phyloP scores from a whole-genome alignment of 495 filamentous ascomycete genomes.

The Penicillium canescens region DNA sequence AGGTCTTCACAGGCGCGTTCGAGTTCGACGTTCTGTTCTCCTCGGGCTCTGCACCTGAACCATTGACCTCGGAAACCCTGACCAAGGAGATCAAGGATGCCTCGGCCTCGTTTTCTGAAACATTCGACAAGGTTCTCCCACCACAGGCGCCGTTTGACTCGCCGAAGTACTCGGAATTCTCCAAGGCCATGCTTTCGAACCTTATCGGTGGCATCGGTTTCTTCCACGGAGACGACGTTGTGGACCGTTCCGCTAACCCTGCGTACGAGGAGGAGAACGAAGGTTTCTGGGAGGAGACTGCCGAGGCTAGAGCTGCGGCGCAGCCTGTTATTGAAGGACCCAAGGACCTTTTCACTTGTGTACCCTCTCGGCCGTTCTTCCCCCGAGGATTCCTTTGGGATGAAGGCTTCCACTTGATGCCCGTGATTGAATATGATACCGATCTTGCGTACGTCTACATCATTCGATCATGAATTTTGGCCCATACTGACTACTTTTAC shows the following conservation, averaged over 20 bases:
- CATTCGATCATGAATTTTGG: not conserved
- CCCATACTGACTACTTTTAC: slow-evolving; percentile 9
- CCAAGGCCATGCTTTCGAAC: slow-evolving; percentile 89
- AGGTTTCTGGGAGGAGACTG: slow-evolving; percentile 94
- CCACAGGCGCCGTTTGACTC: slow-evolving; percentile 75
- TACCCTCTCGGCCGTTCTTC: slow-evolving; percentile 94
- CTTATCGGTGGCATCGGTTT: slow-evolving; percentile 93
- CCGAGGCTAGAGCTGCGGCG: slow-evolving; percentile 66
- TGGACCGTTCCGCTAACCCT: slow-evolving; percentile 84
- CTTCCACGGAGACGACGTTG: slow-evolving; percentile 83
- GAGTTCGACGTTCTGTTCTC: slow-evolving; percentile 92
- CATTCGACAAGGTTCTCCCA: slow-evolving; percentile 71
- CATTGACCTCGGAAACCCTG: slow-evolving; percentile 65
- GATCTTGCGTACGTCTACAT: slow-evolving; percentile 65
- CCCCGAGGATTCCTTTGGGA: slow-evolving; percentile 97
- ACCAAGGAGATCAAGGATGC: slow-evolving; percentile 66
- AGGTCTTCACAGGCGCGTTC: slow-evolving; percentile 73
- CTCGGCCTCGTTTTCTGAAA: slow-evolving; percentile 67
- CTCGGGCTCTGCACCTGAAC: slow-evolving; percentile 66
- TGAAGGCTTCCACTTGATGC: slow-evolving; percentile 94
- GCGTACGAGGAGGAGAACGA: slow-evolving; percentile 97
- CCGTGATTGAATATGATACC: slow-evolving; percentile 89
- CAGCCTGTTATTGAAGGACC: slow-evolving; percentile 73
- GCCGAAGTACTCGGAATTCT: slow-evolving; percentile 75
- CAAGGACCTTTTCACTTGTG: slow-evolving; percentile 86